Evolutionary conservation across 1,284 basidiomycete genomes (phyloP), one percentile per base, ranked within the genome.

Genomic region (Porphyrellus sp.): DNA sequence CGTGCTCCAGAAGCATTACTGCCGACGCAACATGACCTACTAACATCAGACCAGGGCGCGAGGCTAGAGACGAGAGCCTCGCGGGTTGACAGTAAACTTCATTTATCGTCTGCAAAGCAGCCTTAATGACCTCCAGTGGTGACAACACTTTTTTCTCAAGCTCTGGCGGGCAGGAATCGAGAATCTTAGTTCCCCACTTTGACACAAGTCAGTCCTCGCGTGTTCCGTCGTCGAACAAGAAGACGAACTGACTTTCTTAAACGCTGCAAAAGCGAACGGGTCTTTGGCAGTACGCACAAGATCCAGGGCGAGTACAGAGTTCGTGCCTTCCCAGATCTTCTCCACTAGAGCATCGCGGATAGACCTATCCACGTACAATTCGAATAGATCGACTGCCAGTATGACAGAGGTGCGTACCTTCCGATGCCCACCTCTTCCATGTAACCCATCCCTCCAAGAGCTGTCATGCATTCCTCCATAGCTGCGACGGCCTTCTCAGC

Each of bases 281-380:
- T 74, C 74, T 52, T 72, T 70, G 46, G 77, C 71, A 27, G 77
- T 81, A 46, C 86, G 73, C 5, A 81, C 70, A 35, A 90, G 71
- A 62, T 91, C 89, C 43, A 90, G 67, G 1, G 85, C 76, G 1
- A 91, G 75, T 2, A 90, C 83, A 4, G 80, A 80, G 5, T 77
- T 76, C 0, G 87, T 89, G 0, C 87, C 89, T 70, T 92, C 89
- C 89, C 89, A 92, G 45, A 92, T 89, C 59, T 83, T 83, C 71
- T 91, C 87, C 7, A 91, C 90, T 8, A 86, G 66, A 3, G 75
- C 73, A 68, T 91, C 89, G 7, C 83, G 74, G 38, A 87, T 79
- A 41, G 79, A 59, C 39, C 78, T 79, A 24, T 21, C 38, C 48
- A 23, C 1, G 15, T 54, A 52, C 27, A 20, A 55, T 23, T 7